phyloP scores from a whole-genome alignment of 202 grass and related monocot genomes.

The Cymbopogon flexuosus region DNA sequence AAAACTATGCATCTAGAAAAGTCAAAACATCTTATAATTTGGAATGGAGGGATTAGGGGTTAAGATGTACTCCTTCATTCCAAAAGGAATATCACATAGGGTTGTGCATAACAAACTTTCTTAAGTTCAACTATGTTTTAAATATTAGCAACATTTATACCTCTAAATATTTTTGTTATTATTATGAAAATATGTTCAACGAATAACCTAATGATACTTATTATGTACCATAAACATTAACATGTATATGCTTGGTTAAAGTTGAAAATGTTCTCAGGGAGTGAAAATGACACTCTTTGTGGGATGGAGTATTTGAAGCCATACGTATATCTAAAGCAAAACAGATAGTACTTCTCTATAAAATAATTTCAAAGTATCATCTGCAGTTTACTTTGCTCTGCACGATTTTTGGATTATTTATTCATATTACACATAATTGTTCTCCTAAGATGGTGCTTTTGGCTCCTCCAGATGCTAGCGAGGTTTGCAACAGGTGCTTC shows the following conservation, averaged over 20 bases:
- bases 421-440: slow-evolving; percentile 32
- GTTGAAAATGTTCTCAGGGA: neutral
- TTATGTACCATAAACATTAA: no score
- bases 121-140: neutral
- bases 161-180: no score
- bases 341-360: neutral
- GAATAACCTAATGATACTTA: no score
- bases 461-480: slow-evolving; percentile 72
- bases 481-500: slow-evolving; percentile 88
- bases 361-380: neutral
- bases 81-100: no score
- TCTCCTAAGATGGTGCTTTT: slow-evolving; percentile 16
- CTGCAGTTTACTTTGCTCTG: neutral
- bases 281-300: no score
- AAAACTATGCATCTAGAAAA: no score
- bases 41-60: no score
- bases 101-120: no score
- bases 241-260: neutral
- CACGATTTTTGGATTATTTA: neutral
- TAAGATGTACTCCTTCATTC: no score
- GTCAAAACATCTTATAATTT: no score
- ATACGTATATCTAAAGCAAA: neutral
- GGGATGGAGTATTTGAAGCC: neutral
- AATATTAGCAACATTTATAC: neutral
- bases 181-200: no score